Evolutionary conservation across 345 rosid species (phyloP), one percentile per base, ranked within the genome.

Genomic region (Dovyalis caffra): DNA sequence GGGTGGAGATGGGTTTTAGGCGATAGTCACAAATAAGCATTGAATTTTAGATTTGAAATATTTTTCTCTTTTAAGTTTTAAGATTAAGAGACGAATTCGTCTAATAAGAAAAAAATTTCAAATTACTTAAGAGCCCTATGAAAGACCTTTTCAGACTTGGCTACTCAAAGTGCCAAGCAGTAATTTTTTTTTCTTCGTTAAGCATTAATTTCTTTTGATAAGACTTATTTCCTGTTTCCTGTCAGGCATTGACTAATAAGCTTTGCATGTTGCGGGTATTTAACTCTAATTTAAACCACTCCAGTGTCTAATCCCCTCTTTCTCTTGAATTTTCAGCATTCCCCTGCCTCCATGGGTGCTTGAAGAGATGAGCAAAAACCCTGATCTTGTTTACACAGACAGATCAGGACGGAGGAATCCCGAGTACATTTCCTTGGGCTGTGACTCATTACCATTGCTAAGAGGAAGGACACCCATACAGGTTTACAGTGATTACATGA

Each of bases 291-390:
- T 18, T 31, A 37, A 53, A 21, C 31, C 1, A 34, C 26, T 9
- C 43, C 8, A 37, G 51, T 20, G 72, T 67, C 21, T 56, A 34
- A 73, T 66, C 77, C 53, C 37, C 75, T 37, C 64, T 76, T 76
- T 31, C 40, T 72, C 35, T 78, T 61, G 25, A 45, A 43, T 76
- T 69, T 82, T 20, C 70, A 95, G 98, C 85, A 93, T 95, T 74
- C 98, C 98, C 1, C 73, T 93, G 34, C 99, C 99, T 6, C 98
- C 98, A 70, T 93, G 99, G 99, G 98, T 91, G 61, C 94, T 93
- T 51, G 96, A 93, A 87, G 99, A 92, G 82, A 86, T 93, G 74
- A 86, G 93, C 83, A 90, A 88, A 82, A 88, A 93, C 79, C 94
- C 90, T 6, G 99, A 95, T 80, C 92, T 95, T 21, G 97, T 89